phyloP scores from a whole-genome alignment of 208 protist species.

The Spironucleus salmonicida region DNA sequence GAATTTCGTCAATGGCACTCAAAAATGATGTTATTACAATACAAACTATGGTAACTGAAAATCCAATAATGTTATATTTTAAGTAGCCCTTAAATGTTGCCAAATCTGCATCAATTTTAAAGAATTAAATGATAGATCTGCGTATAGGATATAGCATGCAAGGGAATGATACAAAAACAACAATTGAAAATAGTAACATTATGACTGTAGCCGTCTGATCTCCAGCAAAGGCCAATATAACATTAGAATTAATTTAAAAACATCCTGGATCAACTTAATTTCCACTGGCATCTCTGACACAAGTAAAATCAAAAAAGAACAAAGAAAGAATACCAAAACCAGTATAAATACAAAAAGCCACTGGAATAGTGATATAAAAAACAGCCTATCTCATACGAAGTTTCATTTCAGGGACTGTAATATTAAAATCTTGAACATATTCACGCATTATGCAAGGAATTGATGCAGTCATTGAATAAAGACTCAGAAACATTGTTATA shows the following conservation, averaged over 20 bases:
- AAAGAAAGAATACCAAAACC: background rate
- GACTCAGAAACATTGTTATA: constrained; percentile 8
- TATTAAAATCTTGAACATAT: background rate
- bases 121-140: background rate
- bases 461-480: constrained; percentile 13
- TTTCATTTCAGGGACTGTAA: background rate
- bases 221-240: constrained; percentile 1
- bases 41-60: background rate
- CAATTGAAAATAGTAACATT: constrained; percentile 16
- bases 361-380: background rate
- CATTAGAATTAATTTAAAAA: constrained; percentile 2
- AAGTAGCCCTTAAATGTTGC: background rate
- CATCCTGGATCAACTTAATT: background rate
- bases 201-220: background rate
- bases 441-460: background rate
- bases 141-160: constrained; percentile 20
- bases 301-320: background rate
- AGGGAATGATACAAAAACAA: background rate
- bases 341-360: background rate
- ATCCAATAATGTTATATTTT: background rate
- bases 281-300: no score
- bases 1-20: background rate
- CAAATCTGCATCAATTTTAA: background rate
- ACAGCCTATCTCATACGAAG: background rate
- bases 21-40: background rate